Percentiles rank a stretch among this genome's conserved stretches.
phyloP scores from a whole-genome alignment of 352 stramenopile species.

The Sclerospora graminicola region DNA sequence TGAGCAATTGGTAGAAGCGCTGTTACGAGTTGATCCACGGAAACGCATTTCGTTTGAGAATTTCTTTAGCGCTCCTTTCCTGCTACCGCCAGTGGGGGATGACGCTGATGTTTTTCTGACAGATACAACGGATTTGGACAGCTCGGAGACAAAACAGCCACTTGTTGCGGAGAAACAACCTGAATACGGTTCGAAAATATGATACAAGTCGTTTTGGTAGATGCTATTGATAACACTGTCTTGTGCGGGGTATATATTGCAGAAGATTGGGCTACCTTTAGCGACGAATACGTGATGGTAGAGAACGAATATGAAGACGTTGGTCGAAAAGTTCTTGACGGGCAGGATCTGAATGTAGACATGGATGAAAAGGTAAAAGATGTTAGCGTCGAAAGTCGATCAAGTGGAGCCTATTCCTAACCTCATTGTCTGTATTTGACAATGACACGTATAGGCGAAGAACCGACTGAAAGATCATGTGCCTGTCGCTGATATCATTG shows the following conservation, averaged over 20 bases:
- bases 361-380: constrained; percentile 28
- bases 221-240: neutral
- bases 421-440: too few species aligned
- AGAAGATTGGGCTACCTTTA: constrained; percentile 65
- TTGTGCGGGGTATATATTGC: neutral
- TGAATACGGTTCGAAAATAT: constrained; percentile 36
- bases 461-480: constrained; percentile 10
- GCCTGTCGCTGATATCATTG: constrained; percentile 6
- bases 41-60: constrained; percentile 72
- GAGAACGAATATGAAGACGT: constrained; percentile 77
- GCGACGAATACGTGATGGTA: constrained; percentile 77
- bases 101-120: constrained; percentile 6
- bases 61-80: constrained; percentile 58
- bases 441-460: too few species aligned
- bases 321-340: constrained; percentile 53
- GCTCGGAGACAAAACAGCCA: constrained; percentile 46
- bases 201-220: neutral
- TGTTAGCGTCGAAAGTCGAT: too few species aligned
- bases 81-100: constrained; percentile 42
- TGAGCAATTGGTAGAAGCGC: constrained; percentile 42
- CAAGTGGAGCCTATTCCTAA: too few species aligned
- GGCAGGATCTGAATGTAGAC: constrained; percentile 35
- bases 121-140: constrained; percentile 24
- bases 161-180: constrained; percentile 55
- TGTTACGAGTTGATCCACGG: constrained; percentile 51